Percentiles rank a stretch among this genome's conserved stretches.
These are phyloP conservation scores for Zygotorulaspora florentina DNA, from an alignment of 805 yeast species.

Conservation along the genomic window DNA sequence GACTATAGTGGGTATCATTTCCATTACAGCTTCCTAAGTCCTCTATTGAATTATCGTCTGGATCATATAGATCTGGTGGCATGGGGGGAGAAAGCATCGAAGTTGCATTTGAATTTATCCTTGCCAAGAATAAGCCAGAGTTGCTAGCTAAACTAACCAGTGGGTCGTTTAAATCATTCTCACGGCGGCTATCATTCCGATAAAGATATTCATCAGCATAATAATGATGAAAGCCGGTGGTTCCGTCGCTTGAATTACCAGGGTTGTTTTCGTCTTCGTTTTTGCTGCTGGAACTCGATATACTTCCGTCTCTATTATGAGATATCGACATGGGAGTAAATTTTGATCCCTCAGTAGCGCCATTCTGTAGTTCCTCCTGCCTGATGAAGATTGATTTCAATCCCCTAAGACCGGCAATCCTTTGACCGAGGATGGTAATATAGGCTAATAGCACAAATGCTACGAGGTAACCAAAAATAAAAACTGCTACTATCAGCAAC, in stretches of 20 bases:
- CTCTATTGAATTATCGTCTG: neutral
- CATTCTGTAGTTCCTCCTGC: slow-evolving; percentile 18
- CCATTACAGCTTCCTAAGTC: no score
- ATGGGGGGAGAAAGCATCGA: neutral
- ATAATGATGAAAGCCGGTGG: neutral
- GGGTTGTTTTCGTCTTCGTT: neutral
- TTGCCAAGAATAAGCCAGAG: slow-evolving; percentile 8
- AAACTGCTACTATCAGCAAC: slow-evolving; percentile 68
- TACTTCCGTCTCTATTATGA: slow-evolving; percentile 2
- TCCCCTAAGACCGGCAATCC: slow-evolving; percentile 27
- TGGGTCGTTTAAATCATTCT: slow-evolving; percentile 6
- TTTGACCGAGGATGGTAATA: slow-evolving; percentile 42
- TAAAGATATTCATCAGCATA: neutral
- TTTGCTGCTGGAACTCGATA: slow-evolving; percentile 7
- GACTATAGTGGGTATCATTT: no score
- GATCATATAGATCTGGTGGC: neutral
- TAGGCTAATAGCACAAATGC: slow-evolving; percentile 49
- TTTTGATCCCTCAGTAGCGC: slow-evolving; percentile 16
- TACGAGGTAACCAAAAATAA: slow-evolving; percentile 58
- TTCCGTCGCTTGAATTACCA: neutral
- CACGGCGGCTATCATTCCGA: neutral
- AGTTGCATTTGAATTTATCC: slow-evolving; percentile 2
- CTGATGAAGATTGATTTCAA: slow-evolving; percentile 20
- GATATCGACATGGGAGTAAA: slow-evolving; percentile 9
- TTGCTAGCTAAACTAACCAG: slow-evolving; percentile 16